Evolutionary conservation across 1,284 basidiomycete genomes (phyloP).

Genomic region (Cutaneotrichosporon cyanovorans): DNA sequence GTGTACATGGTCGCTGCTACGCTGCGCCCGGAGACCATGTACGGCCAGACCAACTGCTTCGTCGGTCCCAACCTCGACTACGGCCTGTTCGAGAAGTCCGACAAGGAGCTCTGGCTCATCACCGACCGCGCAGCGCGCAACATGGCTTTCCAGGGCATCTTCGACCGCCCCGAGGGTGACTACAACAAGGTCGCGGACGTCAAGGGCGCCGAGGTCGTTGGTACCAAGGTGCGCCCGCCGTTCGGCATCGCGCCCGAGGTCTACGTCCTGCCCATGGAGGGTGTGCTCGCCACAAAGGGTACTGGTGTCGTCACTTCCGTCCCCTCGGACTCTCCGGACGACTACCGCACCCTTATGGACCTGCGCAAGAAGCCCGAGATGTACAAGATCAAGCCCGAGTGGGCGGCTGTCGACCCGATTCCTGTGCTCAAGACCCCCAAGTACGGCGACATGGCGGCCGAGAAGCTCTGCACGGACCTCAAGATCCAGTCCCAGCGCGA

Average conservation of each 20-base stretch:
- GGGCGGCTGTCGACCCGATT: constrained; percentile 78
- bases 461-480: constrained; percentile 76
- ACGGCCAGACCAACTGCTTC: constrained; percentile 98
- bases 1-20: constrained; percentile 93
- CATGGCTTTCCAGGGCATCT: constrained; percentile 89
- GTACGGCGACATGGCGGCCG: constrained; percentile 87
- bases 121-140: constrained; percentile 88
- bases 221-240: constrained; percentile 85
- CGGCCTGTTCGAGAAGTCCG: constrained; percentile 79
- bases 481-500: constrained; percentile 98
- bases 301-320: constrained; percentile 98
- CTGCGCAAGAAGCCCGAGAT: constrained; percentile 94
- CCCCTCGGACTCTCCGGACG: constrained; percentile 97
- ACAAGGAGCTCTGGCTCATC: constrained; percentile 79
- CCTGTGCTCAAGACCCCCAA: constrained; percentile 82
- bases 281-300: constrained; percentile 90
- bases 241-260: constrained; percentile 76
- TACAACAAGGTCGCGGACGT: constrained; percentile 67
- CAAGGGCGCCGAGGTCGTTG: constrained; percentile 71
- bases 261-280: constrained; percentile 97
- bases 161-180: constrained; percentile 62
- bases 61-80: constrained; percentile 89
- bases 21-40: constrained; percentile 96
- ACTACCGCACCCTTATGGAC: constrained; percentile 84
- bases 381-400: constrained; percentile 88